These are phyloP conservation scores for Alternaria viburni DNA, from an alignment of 2,329 filamentous ascomycete genomes.

Conservation along the genomic window DNA sequence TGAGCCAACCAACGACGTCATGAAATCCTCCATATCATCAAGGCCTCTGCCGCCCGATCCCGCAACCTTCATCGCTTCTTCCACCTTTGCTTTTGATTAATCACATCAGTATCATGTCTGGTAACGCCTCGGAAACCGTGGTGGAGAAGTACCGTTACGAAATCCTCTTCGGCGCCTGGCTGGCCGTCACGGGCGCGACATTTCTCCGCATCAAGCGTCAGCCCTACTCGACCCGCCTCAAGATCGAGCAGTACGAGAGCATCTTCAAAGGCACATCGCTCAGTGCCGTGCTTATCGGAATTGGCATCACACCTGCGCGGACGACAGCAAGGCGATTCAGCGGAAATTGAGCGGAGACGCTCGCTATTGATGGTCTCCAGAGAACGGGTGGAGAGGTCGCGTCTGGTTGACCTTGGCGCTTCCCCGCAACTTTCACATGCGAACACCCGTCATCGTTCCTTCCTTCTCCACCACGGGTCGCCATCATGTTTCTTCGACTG, in stretches of 20 bases:
- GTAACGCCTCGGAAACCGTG: constrained; percentile 17
- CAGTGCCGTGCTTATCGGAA: constrained; percentile 31
- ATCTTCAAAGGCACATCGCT: constrained; percentile 47
- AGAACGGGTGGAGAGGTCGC: not conserved
- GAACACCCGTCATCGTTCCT: not conserved
- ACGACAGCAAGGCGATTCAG: constrained; percentile 24
- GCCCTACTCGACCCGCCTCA: constrained; percentile 42
- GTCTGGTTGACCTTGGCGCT: constrained; percentile 11
- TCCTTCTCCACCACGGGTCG: not conserved
- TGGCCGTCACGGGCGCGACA: constrained; percentile 38
- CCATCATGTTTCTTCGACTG: constrained; percentile 20
- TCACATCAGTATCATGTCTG: constrained; percentile 18
- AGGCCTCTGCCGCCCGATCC: not conserved
- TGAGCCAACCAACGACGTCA: constrained; percentile 18
- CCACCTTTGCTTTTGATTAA: not conserved
- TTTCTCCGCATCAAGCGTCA: constrained; percentile 45
- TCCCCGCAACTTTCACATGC: constrained; percentile 30
- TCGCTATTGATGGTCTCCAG: not conserved
- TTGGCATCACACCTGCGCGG: constrained; percentile 31
- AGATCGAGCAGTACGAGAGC: constrained; percentile 47
- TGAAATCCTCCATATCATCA: constrained; percentile 5
- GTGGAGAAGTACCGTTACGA: constrained; percentile 40
- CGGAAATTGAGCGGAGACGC: constrained; percentile 5
- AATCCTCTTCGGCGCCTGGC: constrained; percentile 35
- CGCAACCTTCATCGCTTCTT: not conserved